phyloP scores from a whole-genome alignment of 257 asterid species.

The Solanum bukasovii region DNA sequence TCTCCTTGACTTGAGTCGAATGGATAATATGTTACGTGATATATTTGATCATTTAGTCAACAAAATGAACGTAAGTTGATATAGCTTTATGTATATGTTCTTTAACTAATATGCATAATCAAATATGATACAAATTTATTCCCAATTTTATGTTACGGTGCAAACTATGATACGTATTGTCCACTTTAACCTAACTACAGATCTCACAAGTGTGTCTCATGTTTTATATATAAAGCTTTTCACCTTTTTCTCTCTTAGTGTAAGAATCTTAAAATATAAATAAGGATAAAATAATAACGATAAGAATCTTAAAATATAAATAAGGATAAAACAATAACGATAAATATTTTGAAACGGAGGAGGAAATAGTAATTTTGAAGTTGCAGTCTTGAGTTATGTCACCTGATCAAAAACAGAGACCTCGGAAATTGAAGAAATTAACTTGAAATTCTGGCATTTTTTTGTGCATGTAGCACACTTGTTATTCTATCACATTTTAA shows the following conservation, averaged over 20 bases:
- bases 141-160: background rate
- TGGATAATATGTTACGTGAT: too few species aligned
- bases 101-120: background rate
- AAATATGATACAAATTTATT: background rate
- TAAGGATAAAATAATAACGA: background rate
- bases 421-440: conserved; percentile 8
- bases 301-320: background rate
- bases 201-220: background rate
- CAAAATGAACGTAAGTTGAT: background rate
- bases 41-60: too few species aligned
- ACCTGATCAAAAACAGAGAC: background rate
- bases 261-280: background rate
- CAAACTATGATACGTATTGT: background rate
- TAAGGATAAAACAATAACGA: background rate
- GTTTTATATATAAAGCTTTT: background rate
- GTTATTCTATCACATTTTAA: background rate
- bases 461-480: conserved; percentile 10
- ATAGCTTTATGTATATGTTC: background rate
- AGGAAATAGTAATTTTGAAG: background rate
- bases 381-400: background rate
- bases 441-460: background rate
- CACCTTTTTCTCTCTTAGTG: background rate
- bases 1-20: background rate
- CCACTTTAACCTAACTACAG: background rate
- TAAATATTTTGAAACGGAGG: background rate